Conservation (phyloP, 2,329 filamentous ascomycete genomes). For the Aureobasidium sp. region DNA sequence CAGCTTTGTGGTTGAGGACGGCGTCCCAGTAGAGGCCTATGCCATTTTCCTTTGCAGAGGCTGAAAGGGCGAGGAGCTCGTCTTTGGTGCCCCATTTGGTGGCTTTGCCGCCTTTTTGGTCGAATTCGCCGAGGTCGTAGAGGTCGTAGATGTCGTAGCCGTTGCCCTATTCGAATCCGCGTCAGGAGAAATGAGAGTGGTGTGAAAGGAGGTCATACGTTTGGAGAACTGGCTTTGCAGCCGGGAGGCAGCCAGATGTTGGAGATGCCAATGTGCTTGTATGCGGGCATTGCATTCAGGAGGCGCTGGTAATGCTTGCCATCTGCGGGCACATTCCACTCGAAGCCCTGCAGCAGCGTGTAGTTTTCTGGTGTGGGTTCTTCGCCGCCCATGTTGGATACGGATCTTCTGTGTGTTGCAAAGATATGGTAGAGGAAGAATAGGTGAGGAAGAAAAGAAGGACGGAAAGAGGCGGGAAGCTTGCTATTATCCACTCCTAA, state of each 20-base stretch:
- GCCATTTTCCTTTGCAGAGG: slow-evolving; percentile 45
- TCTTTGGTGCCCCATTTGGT: slow-evolving; percentile 65
- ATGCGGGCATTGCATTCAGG: slow-evolving; percentile 42
- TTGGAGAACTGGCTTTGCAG: slow-evolving; percentile 54
- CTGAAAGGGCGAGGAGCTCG: slow-evolving; percentile 49
- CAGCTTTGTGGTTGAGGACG: slow-evolving; percentile 64
- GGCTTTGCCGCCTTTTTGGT: slow-evolving; percentile 54
- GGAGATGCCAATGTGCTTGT: slow-evolving; percentile 55
- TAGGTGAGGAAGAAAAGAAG: background rate
- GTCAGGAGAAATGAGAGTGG: background rate
- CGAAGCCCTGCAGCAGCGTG: slow-evolving; percentile 61
- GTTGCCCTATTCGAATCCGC: slow-evolving; percentile 41
- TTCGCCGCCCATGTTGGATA: slow-evolving; percentile 18
- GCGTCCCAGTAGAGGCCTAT: slow-evolving; percentile 61
- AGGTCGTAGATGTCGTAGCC: slow-evolving; percentile 58
- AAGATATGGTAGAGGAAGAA: background rate
- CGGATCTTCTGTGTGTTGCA: background rate
- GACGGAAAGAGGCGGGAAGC: background rate
- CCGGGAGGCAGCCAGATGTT: slow-evolving; percentile 62
- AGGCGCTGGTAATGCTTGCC: slow-evolving; percentile 57
- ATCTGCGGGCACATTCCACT: slow-evolving; percentile 62
- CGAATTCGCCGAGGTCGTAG: slow-evolving; percentile 53
- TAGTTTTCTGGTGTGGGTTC: slow-evolving; percentile 24
- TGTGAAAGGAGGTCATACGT: slow-evolving; percentile 10
- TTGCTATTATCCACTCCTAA: too few relatives aligned